Evolutionary conservation across 129 eudicot species (phyloP), one percentile per base, ranked within the genome.

Genomic region (Kitagawia praeruptora): DNA sequence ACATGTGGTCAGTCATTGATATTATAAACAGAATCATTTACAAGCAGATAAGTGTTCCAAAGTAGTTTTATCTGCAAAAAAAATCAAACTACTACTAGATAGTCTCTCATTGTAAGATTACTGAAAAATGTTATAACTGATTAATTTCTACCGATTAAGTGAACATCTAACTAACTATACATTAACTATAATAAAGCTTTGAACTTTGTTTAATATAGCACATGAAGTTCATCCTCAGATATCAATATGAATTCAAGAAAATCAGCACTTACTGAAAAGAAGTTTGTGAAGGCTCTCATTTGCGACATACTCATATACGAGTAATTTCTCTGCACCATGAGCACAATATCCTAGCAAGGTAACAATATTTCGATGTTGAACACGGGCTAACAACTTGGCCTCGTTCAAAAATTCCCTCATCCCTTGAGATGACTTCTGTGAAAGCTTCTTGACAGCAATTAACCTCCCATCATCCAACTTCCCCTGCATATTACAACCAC

Each of bases 331-430:
- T 0, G 70, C 80, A 56, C 89, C 87, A 34, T 84, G 88, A 15
- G 79, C 89, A 80, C 98, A 90, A 75, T 90, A 92, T 13, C 98
- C 98, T 79, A 88, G 82, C 81, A 90, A 85, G 80, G 74, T 88
- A 80, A 92, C 98, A 67, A 92, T 90, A 73, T 92, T 92, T 51
- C 91, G 92, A 67, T 92, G 98, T 56, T 92, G 98, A 66, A 92
- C 96, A 75, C 89, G 87, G 0, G 93, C 88, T 63, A 92, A 46
- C 88, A 92, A 63, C 74, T 86, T 92, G 13, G 98, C 93, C 88
- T 92, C 98, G 53, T 81, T 92, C 83, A 77, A 38, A 56, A 92
- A 92, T 85, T 92, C 98, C 76, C 75, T 83, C 83, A 82, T 86
- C 74, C 98, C 98, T 71, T 92, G 98, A 67, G 74, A 53, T 37